Conservation (phyloP, 2,329 filamentous ascomycete genomes). For the Sclerotinia spermophila region DNA sequence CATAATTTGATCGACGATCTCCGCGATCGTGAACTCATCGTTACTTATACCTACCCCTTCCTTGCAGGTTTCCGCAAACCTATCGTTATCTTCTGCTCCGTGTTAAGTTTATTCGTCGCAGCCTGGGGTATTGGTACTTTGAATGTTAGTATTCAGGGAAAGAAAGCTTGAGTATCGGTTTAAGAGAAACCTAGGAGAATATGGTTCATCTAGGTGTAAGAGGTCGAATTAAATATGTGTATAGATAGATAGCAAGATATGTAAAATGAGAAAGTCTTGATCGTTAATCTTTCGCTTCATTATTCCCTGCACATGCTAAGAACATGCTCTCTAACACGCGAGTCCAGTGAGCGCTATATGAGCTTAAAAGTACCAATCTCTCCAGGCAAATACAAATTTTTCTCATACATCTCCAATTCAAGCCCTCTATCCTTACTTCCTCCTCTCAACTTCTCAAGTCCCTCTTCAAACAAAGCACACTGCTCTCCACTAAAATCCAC, state of each 20-base stretch:
- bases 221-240: not conserved
- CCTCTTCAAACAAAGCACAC: not conserved
- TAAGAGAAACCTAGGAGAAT: not conserved
- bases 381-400: not conserved
- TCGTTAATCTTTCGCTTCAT: not conserved
- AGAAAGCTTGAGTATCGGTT: slow-evolving; percentile 18
- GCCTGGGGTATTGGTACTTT: slow-evolving; percentile 65
- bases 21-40: slow-evolving; percentile 75
- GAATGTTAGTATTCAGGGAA: slow-evolving; percentile 34
- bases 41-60: slow-evolving; percentile 83
- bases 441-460: not conserved
- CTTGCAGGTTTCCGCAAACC: slow-evolving; percentile 79
- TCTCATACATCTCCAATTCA: not conserved
- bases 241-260: slow-evolving; percentile 12
- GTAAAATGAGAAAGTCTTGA: slow-evolving; percentile 9
- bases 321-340: not conserved
- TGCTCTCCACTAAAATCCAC: not conserved
- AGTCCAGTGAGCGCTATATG: not conserved
- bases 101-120: slow-evolving; percentile 69
- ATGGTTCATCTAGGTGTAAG: not conserved
- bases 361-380: not conserved
- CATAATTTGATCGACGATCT: slow-evolving; percentile 89
- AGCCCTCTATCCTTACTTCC: not conserved
- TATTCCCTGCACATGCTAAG: not conserved
- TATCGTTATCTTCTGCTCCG: slow-evolving; percentile 70